Evolutionary conservation across 2,329 filamentous ascomycete genomes (phyloP), one percentile per base, ranked within the genome.

Genomic region (Aspergillus pseudoglaucus): DNA sequence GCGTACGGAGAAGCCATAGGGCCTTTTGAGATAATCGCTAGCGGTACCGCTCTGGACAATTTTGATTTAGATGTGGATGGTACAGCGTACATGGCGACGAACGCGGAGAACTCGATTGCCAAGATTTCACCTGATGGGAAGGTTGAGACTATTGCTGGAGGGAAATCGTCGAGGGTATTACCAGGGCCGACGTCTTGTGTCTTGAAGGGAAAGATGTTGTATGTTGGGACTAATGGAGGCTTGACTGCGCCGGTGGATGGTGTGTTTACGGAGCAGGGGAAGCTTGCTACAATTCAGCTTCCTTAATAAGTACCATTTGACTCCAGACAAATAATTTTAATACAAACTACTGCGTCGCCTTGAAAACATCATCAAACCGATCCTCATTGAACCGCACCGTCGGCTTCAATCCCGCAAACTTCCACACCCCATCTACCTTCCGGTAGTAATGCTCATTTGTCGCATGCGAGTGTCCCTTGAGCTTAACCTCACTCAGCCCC

Each of bases 401-500:
- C 4, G 80, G 78, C 54, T 69, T 67, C 46, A 83, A 67, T 2
- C 78, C 78, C 9, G 78, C 79, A 56, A 82, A 79, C 65, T 82
- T 82, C 80, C 80, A 83, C 40, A 75, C 73, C n/a, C 78, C 79
- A 56, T 78, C 65, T 40, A 81, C 59, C 67, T 80, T 81, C 47
- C 66, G 67, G 65, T 82, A 83, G 66, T 74, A 79, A 63, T 80
- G 77, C 49, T 73, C 75, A 61, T 80, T 80, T 56, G 74, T 75
- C 47, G 74, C 75, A 67, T 83, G 79, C 14, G 75, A 77, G 58
- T 83, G 81, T 50, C 81, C 81, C 68, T 82, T 82, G 60, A 80
- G 71, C 47, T 71, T 71, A 33, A 83, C 77, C 20, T 69, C 63
- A 43, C 65, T 56, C 48, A 75, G 58, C 30, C 65, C 71, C n/a